Evolutionary conservation across 2,329 filamentous ascomycete species (phyloP), one percentile per base, ranked within the genome.

Genomic region (Trichoderma sp.): DNA sequence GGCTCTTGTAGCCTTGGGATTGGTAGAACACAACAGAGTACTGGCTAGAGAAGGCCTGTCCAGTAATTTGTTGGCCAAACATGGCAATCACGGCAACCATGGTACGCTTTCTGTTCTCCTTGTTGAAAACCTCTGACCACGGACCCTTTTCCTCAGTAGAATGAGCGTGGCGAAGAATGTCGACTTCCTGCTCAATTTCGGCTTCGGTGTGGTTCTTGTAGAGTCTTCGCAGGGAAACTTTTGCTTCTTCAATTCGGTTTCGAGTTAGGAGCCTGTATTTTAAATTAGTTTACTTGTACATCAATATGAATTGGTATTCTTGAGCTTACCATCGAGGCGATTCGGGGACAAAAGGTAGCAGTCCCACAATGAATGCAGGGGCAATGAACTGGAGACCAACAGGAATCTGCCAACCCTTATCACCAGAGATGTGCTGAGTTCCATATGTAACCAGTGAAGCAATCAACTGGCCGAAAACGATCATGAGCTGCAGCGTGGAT

Each of bases 351-450:
- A 81, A 76, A 7, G 74, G 70, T 2, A 80, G 73, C 2, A 76
- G 72, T 0, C 75, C 61, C 4, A 82, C 67, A 1, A 83, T 73
- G 1, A 80, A 71, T 0, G 78, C 70, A 0, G 80, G 79, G 58
- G 79, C 81, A 2, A 80, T 60, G 72, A 82, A 80, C 73, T 84
- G 82, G 3, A 84, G 70, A 0, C 77, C 79, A 17, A 81, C 81
- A 0, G 83, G 82, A n/a, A 80, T 76, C 13, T 80, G 75, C 83
- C 84, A 86, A 6, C 67, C 70, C 0, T 67, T 67, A 1, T 71
- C 56, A 8, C 39, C 64, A 1, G 64, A 22, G n/a, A 77, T 73
- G 12, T 69, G 60, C 35, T 72, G 69, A 5, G 76, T 77, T 17
- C 75, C 73, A 39, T 68, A 74, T 1, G 70, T 74, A 17, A 77